Evolutionary conservation across 192 early-diverging fungal genomes (phyloP), one percentile per base, ranked within the genome.

Genomic region (Phycomyces nitens): DNA sequence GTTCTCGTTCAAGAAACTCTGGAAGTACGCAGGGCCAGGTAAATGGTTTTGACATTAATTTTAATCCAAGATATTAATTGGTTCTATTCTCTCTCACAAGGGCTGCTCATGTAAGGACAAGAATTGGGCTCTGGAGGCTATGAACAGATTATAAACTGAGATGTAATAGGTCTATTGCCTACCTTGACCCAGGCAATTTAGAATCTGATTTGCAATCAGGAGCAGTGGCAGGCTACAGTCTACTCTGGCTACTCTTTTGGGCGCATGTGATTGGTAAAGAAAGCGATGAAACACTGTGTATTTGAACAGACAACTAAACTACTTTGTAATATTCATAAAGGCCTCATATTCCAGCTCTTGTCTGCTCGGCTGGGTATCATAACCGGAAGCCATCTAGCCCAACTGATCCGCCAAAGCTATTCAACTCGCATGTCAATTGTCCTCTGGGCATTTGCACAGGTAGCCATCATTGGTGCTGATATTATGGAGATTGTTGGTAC

Each of bases 401-500:
- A 89, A 51, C 60, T 75, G 1, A 77, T 80, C 27, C 69, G 63
- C 18, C 65, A 51, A 52, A 71, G 81, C 56, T 89, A 84, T 59
- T 76, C 79, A 53, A 70, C 69, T 49, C 66, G 68, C 8, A 64
- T 82, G 47, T 55, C 72, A 16, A 69, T 74, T 20, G 64, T 83
- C 58, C 63, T 89, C 23, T 89, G 84, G 82, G 47, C 80, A 4
- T 70, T 85, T 58, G 82, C 82, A 38, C 83, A 89, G 64, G 49
- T 82, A 11, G 87, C 87, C 3, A 87, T 89, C 40, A 89, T 89
- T 38, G 85, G 85, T 2, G 84, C 84, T 0, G 87, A 89, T 59
- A 89, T 89, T 50, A 83, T 87, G 57, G 87, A 89, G 58, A 90
- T 94, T n/a, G 88, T 96, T 20, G 94, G 94, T 16, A 92, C 93